Evolutionary conservation across 352 stramenopile genomes (phyloP).

Genomic region (Detonula confervacea): DNA sequence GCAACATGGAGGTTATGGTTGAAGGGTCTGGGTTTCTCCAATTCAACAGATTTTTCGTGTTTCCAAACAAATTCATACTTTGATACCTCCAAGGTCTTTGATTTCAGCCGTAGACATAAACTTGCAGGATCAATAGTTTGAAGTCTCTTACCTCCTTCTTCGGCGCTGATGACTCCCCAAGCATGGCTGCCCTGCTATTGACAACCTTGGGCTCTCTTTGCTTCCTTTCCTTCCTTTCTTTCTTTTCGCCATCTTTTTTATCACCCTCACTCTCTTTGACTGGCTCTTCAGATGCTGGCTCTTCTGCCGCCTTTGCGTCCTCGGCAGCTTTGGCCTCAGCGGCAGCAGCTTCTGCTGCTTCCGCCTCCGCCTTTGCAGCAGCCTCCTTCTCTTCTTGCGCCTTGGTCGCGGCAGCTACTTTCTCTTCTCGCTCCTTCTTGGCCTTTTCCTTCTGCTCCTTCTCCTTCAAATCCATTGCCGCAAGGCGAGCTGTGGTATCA

Average conservation of each 20-base stretch:
- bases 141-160: slow-evolving; percentile 55
- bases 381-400: slow-evolving; percentile 15
- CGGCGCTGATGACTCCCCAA: slow-evolving; percentile 51
- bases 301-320: slow-evolving; percentile 11
- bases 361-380: slow-evolving; percentile 3
- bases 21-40: no score
- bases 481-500: slow-evolving; percentile 49
- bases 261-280: slow-evolving; percentile 28
- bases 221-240: slow-evolving; percentile 29
- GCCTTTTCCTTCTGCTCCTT: slow-evolving; percentile 22
- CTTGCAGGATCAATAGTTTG: no score
- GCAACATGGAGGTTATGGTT: no score
- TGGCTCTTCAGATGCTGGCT: not conserved
- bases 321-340: slow-evolving; percentile 7
- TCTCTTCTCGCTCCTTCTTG: not conserved
- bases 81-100: no score
- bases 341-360: not conserved
- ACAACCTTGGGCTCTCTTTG: slow-evolving; percentile 63
- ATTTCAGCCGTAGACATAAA: no score
- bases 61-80: no score
- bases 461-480: slow-evolving; percentile 36
- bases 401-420: not conserved
- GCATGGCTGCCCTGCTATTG: slow-evolving; percentile 70
- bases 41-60: no score
- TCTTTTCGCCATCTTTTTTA: slow-evolving; percentile 21